Percentiles rank a stretch among this genome's conserved stretches.
These are phyloP conservation scores for Trifolium fragiferum DNA, from an alignment of 306 rosid species.

Conservation along the genomic window DNA sequence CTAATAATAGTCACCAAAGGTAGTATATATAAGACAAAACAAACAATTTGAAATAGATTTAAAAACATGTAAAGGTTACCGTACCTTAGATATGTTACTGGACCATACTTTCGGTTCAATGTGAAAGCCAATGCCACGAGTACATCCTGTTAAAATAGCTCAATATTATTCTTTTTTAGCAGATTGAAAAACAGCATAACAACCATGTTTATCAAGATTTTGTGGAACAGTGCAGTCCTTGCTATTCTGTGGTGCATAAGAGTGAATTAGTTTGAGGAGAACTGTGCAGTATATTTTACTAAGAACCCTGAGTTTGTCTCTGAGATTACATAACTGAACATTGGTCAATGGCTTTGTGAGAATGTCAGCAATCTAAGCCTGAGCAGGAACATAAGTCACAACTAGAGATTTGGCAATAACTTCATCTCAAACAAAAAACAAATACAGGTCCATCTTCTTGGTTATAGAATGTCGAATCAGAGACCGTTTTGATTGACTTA, in stretches of 20 bases:
- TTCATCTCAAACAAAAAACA: neutral
- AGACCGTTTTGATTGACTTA: too few relatives aligned
- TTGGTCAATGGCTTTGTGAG: neutral
- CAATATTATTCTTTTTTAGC: neutral
- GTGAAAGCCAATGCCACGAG: slow-evolving; percentile 96
- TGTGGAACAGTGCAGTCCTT: neutral
- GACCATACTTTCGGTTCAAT: slow-evolving; percentile 90
- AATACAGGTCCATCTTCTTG: neutral
- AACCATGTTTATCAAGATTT: neutral
- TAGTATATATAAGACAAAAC: neutral
- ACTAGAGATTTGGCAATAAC: neutral
- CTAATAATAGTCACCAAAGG: too few relatives aligned
- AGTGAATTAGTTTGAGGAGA: neutral
- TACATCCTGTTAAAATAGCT: slow-evolving; percentile 36
- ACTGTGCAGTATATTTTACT: neutral
- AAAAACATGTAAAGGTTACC: neutral
- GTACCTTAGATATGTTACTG: slow-evolving; percentile 71
- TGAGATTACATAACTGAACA: neutral
- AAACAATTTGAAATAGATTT: neutral
- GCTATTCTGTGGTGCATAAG: neutral
- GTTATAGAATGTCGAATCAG: neutral
- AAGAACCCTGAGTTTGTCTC: neutral
- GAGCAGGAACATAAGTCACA: neutral
- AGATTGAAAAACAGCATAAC: neutral
- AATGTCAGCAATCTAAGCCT: neutral